Evolutionary conservation across 345 rosid species (phyloP), one percentile per base, ranked within the genome.

Genomic region (Anastatica hierochuntica): DNA sequence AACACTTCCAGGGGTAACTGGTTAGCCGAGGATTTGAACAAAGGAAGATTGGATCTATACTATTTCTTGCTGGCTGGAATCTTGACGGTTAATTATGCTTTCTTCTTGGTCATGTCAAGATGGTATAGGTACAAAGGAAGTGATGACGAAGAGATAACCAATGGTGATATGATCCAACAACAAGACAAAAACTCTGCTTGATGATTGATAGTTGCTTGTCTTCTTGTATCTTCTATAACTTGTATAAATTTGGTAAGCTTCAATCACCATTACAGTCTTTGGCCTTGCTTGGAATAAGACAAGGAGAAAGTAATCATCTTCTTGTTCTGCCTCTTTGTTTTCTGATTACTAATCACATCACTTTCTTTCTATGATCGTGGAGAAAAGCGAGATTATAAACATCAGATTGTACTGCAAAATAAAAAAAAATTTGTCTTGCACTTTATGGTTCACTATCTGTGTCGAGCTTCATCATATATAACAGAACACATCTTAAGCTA

Each of bases 11-110:
- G 56, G 1, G 69, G 73, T 19, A 69, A 69, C 36, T 69, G 73
- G 73, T 44, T 69, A 14, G 69, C 73, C 7, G 69, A 69, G 43
- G 65, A 69, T 69, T 50, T 76, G 35, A 76, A 73, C 57, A 70
- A 73, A 65, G 80, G 77, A 21, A 73, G 72, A 63, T 37, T 76
- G 63, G 73, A 76, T 46, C 43, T 46, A 14, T 76, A 57, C 46
- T 72, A 76, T 18, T 74, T 56, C 67, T 46, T 63, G 67, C 40
- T 74, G 43, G 76, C 73, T 31, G 72, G 56, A 8, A 38, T 74
- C 29, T 46, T 51, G 41, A 20, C 54, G 1, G 31, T 71, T 7
- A 67, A 74, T 30, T 71, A 70, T 40, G 68, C 18, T 3, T 74
- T 53, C 40, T 71, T 70, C 55, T 39, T 74, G 40, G 21, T 66